phyloP scores from a whole-genome alignment of 805 yeast genomes.

The Cyberlindnera saturnus region DNA sequence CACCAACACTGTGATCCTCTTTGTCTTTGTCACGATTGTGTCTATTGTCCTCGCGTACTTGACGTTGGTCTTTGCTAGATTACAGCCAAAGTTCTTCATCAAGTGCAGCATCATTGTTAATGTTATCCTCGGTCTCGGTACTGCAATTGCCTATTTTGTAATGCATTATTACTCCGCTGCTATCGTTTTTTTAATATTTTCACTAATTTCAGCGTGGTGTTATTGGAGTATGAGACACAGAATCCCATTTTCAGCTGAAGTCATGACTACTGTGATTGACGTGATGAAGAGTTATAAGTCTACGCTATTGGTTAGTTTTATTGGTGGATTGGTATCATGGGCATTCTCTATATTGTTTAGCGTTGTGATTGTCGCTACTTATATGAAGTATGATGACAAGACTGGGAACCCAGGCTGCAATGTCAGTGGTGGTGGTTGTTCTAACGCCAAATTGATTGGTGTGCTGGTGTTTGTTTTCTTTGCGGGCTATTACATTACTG shows the following conservation, averaged over 20 bases:
- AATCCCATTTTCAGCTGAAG: conserved; percentile 70
- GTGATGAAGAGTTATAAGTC: conserved; percentile 73
- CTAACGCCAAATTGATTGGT: conserved; percentile 59
- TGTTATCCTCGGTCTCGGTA: conserved; percentile 62
- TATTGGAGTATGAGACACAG: conserved; percentile 68
- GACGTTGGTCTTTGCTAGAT: conserved; percentile 56
- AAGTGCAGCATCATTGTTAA: conserved; percentile 62
- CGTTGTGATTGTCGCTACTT: conserved; percentile 65
- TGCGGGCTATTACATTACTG: conserved; percentile 79
- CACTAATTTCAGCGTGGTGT: conserved; percentile 57
- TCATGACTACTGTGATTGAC: conserved; percentile 65
- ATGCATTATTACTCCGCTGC: conserved; percentile 75
- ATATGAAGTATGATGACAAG: conserved; percentile 68
- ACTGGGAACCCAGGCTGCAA: conserved; percentile 45
- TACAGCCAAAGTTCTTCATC: conserved; percentile 62
- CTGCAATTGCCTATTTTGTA: conserved; percentile 68
- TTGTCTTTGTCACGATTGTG: conserved; percentile 58
- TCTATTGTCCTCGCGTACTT: conserved; percentile 51
- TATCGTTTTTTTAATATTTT: conserved; percentile 62
- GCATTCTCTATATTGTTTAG: conserved; percentile 63
- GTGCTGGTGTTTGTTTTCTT: conserved; percentile 68
- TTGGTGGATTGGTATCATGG: conserved; percentile 56
- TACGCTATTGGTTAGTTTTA: conserved; percentile 49
- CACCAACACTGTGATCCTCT: conserved; percentile 67
- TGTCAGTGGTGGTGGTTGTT: conserved; percentile 46